These are phyloP conservation scores for Blastobotrys ciferrii DNA, from an alignment of 1,139 yeast species.

Conservation along the genomic window DNA sequence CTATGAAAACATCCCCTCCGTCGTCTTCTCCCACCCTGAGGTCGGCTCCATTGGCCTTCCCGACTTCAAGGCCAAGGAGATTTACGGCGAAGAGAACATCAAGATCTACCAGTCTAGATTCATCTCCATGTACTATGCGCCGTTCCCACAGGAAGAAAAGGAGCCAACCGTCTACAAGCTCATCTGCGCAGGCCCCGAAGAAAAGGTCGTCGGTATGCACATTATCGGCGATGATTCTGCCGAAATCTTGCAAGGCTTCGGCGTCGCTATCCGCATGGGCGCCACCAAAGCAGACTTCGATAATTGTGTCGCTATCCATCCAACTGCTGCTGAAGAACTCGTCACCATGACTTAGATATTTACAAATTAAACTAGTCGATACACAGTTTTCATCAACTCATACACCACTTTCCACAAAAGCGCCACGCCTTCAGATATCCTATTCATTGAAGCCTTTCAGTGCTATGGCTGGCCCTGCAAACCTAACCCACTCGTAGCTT, in stretches of 20 bases:
- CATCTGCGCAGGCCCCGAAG: conserved; percentile 73
- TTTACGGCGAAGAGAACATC: conserved; percentile 78
- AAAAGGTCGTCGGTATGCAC: conserved; percentile 93
- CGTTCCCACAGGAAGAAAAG: conserved; percentile 64
- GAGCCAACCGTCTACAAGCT: conserved; percentile 86
- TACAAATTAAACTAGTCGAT: background rate
- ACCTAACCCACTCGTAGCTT: too few relatives aligned
- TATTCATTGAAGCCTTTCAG: too few relatives aligned
- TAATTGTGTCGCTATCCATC: conserved; percentile 95
- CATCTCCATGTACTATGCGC: conserved; percentile 91
- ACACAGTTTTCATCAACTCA: background rate
- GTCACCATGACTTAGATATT: conserved; percentile 70
- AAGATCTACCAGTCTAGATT: conserved; percentile 81
- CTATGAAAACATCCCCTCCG: conserved; percentile 84
- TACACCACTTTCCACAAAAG: too few relatives aligned
- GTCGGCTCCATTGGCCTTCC: conserved; percentile 90
- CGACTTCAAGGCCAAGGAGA: conserved; percentile 68
- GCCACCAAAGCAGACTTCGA: conserved; percentile 96
- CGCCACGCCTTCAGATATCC: too few relatives aligned
- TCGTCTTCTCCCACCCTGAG: conserved; percentile 93
- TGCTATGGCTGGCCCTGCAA: too few relatives aligned
- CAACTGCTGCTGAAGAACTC: conserved; percentile 95
- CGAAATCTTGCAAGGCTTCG: conserved; percentile 96
- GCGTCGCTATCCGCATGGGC: conserved; percentile 90
- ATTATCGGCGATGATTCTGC: conserved; percentile 86